Evolutionary conservation across 1,284 basidiomycete species (phyloP).

Genomic region (Porphyrellus sp.): DNA sequence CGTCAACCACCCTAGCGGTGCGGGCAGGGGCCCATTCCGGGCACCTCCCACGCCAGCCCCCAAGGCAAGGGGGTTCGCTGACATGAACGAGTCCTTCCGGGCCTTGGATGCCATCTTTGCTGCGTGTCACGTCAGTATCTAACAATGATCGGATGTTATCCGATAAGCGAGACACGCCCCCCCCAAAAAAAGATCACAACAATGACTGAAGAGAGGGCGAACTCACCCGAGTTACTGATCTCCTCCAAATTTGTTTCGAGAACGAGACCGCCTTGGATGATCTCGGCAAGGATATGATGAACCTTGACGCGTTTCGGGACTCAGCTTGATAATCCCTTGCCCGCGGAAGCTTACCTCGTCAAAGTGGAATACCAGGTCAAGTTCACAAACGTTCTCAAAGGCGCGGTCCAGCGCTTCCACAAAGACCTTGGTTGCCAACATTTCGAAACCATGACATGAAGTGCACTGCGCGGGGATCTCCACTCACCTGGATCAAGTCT

Average conservation of each 20-base stretch:
- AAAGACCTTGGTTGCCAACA: slow-evolving; percentile 63
- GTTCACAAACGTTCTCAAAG: slow-evolving; percentile 98
- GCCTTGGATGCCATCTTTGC: slow-evolving; percentile 66
- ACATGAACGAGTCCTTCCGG: slow-evolving; percentile 70
- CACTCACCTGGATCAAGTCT: slow-evolving; percentile 90
- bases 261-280: slow-evolving; percentile 96
- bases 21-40: slow-evolving; percentile 59
- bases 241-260: slow-evolving; percentile 97
- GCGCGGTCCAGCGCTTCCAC: slow-evolving; percentile 94
- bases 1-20: slow-evolving; percentile 78
- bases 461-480: background rate
- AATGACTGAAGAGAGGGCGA: slow-evolving; percentile 13
- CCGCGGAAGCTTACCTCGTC: slow-evolving; percentile 69
- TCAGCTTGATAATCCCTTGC: background rate
- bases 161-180: background rate
- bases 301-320: slow-evolving; percentile 44
- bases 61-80: slow-evolving; percentile 73
- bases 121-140: slow-evolving; percentile 32
- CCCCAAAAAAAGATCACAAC: background rate
- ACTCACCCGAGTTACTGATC: slow-evolving; percentile 73
- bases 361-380: slow-evolving; percentile 98
- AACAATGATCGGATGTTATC: slow-evolving; percentile 3
- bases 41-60: slow-evolving; percentile 56
- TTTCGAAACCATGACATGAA: background rate
- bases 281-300: slow-evolving; percentile 91